phyloP scores from a whole-genome alignment of 495 filamentous ascomycete species.

The Penicillium steckii region DNA sequence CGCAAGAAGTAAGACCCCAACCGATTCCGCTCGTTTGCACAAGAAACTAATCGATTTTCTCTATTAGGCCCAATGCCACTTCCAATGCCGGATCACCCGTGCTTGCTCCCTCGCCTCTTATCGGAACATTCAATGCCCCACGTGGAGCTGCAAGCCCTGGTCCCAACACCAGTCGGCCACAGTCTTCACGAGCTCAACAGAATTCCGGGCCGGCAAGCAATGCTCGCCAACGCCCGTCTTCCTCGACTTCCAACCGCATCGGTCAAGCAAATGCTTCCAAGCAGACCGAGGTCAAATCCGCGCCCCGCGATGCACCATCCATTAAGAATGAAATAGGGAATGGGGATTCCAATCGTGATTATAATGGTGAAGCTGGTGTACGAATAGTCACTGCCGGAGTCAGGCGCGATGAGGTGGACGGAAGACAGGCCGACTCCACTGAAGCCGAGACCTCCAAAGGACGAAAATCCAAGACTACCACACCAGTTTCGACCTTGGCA shows the following conservation, averaged over 20 bases:
- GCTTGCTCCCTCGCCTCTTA: constrained; percentile 69
- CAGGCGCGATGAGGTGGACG: constrained; percentile 36
- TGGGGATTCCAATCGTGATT: constrained; percentile 26
- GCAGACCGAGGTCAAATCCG: constrained; percentile 32
- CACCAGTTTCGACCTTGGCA: constrained; percentile 43
- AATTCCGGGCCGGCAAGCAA: constrained; percentile 59
- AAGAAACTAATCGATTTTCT: constrained; percentile 8
- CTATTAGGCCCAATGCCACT: constrained; percentile 45
- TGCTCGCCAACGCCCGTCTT: constrained; percentile 55
- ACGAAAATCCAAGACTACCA: constrained; percentile 59
- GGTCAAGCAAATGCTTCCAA: constrained; percentile 31
- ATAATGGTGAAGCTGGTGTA: constrained; percentile 20
- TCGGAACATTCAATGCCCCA: constrained; percentile 55
- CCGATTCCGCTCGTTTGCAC: neutral
- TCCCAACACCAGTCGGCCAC: constrained; percentile 47
- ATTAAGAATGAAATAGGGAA: constrained; percentile 29
- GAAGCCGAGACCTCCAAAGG: constrained; percentile 34
- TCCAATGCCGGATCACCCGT: constrained; percentile 63
- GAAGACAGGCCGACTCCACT: constrained; percentile 26
- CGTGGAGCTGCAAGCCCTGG: constrained; percentile 49
- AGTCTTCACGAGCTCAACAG: constrained; percentile 67
- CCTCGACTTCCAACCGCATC: constrained; percentile 56
- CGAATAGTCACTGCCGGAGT: constrained; percentile 32
- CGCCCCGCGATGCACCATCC: constrained; percentile 30
- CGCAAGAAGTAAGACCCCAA: constrained; percentile 65